A percentile compares a stretch with the other conserved stretches of the same genome.
phyloP scores from a whole-genome alignment of 1,284 basidiomycete genomes.

The Pyrrhoderma lamaoense region DNA sequence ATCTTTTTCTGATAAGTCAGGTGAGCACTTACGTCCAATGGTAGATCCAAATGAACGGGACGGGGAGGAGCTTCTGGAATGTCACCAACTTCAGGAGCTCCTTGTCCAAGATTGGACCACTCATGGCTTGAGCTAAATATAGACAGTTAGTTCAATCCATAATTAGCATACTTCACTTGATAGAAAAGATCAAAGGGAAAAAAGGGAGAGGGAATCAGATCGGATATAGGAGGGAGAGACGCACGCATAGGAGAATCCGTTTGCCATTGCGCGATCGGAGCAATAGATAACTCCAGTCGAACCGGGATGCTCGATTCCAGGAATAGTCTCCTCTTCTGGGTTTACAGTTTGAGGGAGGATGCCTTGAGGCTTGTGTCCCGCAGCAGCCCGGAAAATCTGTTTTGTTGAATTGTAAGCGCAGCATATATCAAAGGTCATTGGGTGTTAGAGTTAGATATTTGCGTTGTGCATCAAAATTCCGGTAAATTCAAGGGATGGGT shows the following conservation, averaged over 20 bases:
- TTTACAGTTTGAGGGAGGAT: slow-evolving; percentile 61
- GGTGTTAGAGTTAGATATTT: no score
- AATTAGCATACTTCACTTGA: background rate
- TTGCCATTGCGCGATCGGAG: slow-evolving; percentile 82
- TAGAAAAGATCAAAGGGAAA: background rate
- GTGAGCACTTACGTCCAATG: slow-evolving; percentile 38
- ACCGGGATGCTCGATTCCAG: slow-evolving; percentile 51
- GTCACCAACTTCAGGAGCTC: slow-evolving; percentile 82
- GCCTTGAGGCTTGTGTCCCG: slow-evolving; percentile 60
- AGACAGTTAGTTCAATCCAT: background rate
- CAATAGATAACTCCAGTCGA: slow-evolving; percentile 82
- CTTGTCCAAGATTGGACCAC: slow-evolving; percentile 84
- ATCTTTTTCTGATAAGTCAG: background rate
- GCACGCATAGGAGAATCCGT: slow-evolving; percentile 75
- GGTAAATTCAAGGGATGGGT: background rate
- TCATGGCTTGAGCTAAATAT: slow-evolving; percentile 42
- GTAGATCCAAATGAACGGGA: slow-evolving; percentile 54
- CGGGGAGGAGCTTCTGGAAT: slow-evolving; percentile 71
- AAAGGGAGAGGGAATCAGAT: background rate
- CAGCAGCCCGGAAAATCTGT: slow-evolving; percentile 64
- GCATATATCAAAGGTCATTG: no score
- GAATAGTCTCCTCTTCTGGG: slow-evolving; percentile 49
- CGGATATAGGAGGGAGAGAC: slow-evolving; percentile 1
- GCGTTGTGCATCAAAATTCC: no score
- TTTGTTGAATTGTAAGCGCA: background rate